These are phyloP conservation scores for Lodderomyces elongisporus DNA, from an alignment of 1,139 yeast genomes.

Conservation along the genomic window DNA sequence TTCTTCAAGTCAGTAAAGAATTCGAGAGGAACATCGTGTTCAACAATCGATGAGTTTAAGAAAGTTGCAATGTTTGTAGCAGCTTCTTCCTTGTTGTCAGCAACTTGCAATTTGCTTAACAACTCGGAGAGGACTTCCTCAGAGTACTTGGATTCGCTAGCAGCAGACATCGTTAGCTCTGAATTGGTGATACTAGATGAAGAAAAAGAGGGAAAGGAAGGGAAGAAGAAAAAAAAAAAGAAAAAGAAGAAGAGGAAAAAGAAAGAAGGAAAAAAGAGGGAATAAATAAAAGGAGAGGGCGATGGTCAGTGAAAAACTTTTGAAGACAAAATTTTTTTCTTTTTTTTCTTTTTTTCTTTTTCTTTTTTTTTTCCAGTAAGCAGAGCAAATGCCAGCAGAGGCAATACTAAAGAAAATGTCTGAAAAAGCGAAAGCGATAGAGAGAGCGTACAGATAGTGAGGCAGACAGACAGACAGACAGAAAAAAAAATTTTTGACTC, in stretches of 20 bases:
- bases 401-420: too few relatives aligned
- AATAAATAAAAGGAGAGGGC: too few relatives aligned
- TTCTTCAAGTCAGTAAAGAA: constrained; percentile 75
- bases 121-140: constrained; percentile 88
- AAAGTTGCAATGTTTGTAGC: constrained; percentile 89
- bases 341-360: too few relatives aligned
- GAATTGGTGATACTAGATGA: constrained; percentile 15
- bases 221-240: constrained; percentile 4
- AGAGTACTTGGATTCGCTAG: constrained; percentile 60
- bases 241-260: constrained; percentile 1
- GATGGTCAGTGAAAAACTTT: too few relatives aligned
- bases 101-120: constrained; percentile 87
- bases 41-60: constrained; percentile 95
- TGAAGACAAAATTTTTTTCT: too few relatives aligned
- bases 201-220: constrained; percentile 6
- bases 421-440: too few relatives aligned
- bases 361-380: too few relatives aligned
- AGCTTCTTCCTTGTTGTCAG: constrained; percentile 84
- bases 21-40: constrained; percentile 94
- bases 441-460: too few relatives aligned
- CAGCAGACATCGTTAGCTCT: constrained; percentile 52
- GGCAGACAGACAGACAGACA: too few relatives aligned
- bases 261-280: too few relatives aligned
- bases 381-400: too few relatives aligned
- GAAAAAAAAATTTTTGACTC: too few relatives aligned